phyloP scores from a whole-genome alignment of 495 filamentous ascomycete genomes.

The Xylaria venustula region DNA sequence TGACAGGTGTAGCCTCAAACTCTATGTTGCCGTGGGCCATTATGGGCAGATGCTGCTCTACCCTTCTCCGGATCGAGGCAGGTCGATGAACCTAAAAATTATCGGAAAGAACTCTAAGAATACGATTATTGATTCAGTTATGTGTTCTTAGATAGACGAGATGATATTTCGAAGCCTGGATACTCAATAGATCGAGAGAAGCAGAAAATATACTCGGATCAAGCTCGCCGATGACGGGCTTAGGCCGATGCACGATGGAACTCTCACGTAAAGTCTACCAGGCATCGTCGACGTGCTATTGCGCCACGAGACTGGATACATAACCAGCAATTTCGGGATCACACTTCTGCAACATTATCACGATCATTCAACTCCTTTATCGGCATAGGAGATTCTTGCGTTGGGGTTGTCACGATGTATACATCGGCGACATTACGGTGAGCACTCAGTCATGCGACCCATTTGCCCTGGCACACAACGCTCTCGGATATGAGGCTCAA shows the following conservation, averaged over 20 bases:
- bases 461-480: neutral
- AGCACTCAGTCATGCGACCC: slow-evolving; percentile 2
- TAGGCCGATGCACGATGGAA: neutral
- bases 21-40: slow-evolving; percentile 8
- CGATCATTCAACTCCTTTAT: slow-evolving; percentile 3
- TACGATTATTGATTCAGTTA: neutral
- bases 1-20: neutral
- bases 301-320: neutral
- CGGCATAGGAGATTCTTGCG: neutral
- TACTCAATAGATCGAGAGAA: neutral
- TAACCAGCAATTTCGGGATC: neutral
- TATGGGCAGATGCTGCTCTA: neutral
- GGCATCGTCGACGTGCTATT: neutral
- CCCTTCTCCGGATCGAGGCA: neutral
- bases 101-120: neutral
- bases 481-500: neutral
- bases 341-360: neutral
- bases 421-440: neutral
- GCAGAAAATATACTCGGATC: neutral
- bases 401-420: neutral
- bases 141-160: neutral
- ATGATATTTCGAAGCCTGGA: neutral
- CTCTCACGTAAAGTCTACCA: slow-evolving; percentile 7
- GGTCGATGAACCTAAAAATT: neutral
- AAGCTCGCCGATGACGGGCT: slow-evolving; percentile 13